phyloP scores from a whole-genome alignment of 31 red algal species.

The Porphyra umbilicalis region DNA sequence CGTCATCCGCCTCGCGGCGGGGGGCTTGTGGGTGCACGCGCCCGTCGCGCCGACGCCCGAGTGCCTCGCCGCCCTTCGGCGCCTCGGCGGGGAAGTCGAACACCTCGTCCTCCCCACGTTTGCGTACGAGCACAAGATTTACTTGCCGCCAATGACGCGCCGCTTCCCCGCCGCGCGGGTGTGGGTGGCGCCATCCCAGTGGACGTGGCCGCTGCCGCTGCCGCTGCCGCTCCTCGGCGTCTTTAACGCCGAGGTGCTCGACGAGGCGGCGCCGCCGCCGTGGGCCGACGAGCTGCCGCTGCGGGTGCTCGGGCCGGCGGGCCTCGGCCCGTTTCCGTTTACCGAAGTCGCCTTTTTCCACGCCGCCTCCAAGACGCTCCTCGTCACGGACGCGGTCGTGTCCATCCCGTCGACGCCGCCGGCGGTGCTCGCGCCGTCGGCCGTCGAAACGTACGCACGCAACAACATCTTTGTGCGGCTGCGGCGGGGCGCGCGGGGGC shows the following conservation, averaged over 20 bases:
- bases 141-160: not conserved
- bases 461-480: not conserved
- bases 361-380: slow-evolving; percentile 3
- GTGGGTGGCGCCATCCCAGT: not conserved
- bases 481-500: not conserved
- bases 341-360: slow-evolving; percentile 10
- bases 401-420: not conserved
- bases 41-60: slow-evolving; percentile 7
- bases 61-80: not conserved
- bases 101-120: not conserved
- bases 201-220: slow-evolving; percentile 4
- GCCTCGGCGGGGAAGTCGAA: not conserved
- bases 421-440: not conserved
- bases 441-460: not conserved
- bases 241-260: not conserved
- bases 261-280: not conserved
- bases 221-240: slow-evolving; percentile 4
- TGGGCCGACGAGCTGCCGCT: slow-evolving; percentile 1
- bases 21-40: slow-evolving; percentile 6
- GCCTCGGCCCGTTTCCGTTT: not conserved
- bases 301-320: not conserved
- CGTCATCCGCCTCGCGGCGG: not conserved
- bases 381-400: slow-evolving; percentile 5
- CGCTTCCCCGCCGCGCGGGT: slow-evolving; percentile 1
- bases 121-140: slow-evolving; percentile 14